Evolutionary conservation across 768 basidiomycete species (phyloP).

Genomic region (Pisolithus orientalis): DNA sequence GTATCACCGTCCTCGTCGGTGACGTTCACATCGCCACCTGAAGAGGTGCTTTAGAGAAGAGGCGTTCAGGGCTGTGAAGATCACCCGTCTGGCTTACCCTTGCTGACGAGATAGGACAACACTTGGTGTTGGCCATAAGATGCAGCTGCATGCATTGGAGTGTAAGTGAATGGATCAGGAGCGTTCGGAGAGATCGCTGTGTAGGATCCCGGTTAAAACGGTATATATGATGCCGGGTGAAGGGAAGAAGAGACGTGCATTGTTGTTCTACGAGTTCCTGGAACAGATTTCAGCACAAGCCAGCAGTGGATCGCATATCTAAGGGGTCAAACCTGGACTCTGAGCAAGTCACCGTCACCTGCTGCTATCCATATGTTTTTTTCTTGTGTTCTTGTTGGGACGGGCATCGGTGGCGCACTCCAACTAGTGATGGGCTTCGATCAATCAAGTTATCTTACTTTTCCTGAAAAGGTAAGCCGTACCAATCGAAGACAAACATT

Average conservation of each 20-base stretch:
- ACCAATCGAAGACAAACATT: too few relatives aligned
- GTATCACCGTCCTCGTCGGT: conserved; percentile 87
- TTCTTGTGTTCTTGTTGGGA: conserved; percentile 20
- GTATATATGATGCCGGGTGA: conserved; percentile 12
- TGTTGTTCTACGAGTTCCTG: conserved; percentile 58
- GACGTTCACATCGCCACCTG: conserved; percentile 85
- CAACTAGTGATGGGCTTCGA: too few relatives aligned
- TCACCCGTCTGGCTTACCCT: conserved; percentile 35
- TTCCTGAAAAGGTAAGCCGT: too few relatives aligned
- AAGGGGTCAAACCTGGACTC: conserved; percentile 52
- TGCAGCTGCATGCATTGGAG: conserved; percentile 92
- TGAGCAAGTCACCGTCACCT: conserved; percentile 78
- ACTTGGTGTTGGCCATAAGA: conserved; percentile 81
- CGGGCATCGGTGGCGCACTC: conserved; percentile 31
- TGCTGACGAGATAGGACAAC: conserved; percentile 70
- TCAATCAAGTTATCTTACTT: too few relatives aligned
- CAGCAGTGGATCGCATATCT: not conserved
- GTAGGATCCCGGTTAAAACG: conserved; percentile 28
- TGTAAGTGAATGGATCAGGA: conserved; percentile 70
- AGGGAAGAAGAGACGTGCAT: conserved; percentile 35
- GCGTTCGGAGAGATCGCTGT: conserved; percentile 62
- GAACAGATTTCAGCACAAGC: conserved; percentile 1
- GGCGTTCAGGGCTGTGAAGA: not conserved
- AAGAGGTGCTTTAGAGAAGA: not conserved
- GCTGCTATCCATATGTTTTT: conserved; percentile 93